Conservation (phyloP, 352 stramenopile genomes). For the Globisporangium parvum region DNA sequence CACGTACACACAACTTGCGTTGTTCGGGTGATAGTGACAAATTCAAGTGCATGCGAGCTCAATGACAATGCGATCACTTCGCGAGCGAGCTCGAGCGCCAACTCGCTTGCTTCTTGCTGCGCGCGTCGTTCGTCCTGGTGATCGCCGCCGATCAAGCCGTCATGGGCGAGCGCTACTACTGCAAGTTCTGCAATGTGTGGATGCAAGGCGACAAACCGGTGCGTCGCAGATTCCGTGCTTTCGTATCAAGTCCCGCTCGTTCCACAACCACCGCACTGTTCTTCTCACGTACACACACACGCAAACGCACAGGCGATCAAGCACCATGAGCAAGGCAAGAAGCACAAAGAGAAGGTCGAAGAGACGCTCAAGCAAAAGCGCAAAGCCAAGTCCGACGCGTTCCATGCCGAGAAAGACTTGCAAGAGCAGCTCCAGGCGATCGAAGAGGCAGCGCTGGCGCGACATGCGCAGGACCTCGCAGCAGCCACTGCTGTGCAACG, state of each 20-base stretch:
- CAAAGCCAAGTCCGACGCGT: conserved; percentile 57
- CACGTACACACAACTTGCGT: too few species aligned
- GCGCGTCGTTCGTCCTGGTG: not conserved
- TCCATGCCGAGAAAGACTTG: conserved; percentile 46
- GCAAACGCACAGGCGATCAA: conserved; percentile 53
- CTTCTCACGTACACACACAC: too few species aligned
- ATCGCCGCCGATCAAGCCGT: not conserved
- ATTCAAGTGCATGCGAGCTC: not conserved
- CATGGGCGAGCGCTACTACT: conserved; percentile 78
- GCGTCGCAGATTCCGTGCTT: conserved; percentile 11
- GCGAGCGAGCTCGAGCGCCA: too few species aligned
- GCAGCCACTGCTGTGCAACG: not conserved
- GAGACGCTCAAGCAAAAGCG: conserved; percentile 67
- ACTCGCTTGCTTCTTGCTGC: not conserved
- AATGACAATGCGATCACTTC: not conserved
- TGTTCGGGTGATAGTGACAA: too few species aligned
- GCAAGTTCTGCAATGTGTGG: conserved; percentile 88
- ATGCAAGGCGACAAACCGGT: conserved; percentile 76
- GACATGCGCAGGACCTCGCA: conserved; percentile 12
- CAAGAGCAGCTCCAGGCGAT: conserved; percentile 67
- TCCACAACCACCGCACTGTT: not conserved
- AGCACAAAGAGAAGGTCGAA: conserved; percentile 74
- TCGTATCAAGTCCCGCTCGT: not conserved
- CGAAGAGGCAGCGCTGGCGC: conserved; percentile 27
- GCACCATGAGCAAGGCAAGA: conserved; percentile 72